These are phyloP conservation scores for Rhodofomes roseus DNA, from an alignment of 1,284 basidiomycete genomes.

Conservation along the genomic window DNA sequence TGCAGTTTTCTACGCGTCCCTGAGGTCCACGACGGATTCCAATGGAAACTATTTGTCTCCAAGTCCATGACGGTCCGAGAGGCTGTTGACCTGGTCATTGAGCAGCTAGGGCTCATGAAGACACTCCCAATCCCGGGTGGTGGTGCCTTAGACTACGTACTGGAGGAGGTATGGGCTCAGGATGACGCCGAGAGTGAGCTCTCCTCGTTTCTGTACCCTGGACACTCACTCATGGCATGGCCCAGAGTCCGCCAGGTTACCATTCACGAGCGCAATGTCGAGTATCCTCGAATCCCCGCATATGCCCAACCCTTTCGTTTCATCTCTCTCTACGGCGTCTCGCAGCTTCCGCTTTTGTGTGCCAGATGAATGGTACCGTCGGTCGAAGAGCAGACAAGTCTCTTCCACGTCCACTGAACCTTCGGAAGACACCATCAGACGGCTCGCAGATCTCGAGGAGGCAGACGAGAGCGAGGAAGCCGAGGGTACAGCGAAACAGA, in stretches of 20 bases:
- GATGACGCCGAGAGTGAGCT: conserved; percentile 47
- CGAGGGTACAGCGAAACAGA: conserved; percentile 64
- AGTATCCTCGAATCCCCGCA: conserved; percentile 41
- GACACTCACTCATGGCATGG: neutral
- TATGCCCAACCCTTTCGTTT: conserved; percentile 33
- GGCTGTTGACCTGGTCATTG: conserved; percentile 49
- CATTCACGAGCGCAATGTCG: conserved; percentile 17
- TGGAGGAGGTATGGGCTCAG: conserved; percentile 62
- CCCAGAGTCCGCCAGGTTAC: conserved; percentile 21
- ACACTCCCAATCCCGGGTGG: conserved; percentile 57
- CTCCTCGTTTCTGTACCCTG: neutral
- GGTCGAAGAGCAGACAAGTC: conserved; percentile 52
- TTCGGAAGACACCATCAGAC: conserved; percentile 47
- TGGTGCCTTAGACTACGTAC: conserved; percentile 58
- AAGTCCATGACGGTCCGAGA: conserved; percentile 48
- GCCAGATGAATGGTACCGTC: conserved; percentile 77
- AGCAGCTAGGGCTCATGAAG: conserved; percentile 69
- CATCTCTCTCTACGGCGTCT: conserved; percentile 28
- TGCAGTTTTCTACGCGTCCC: conserved; percentile 70
- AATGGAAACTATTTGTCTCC: conserved; percentile 62
- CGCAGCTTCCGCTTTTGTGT: conserved; percentile 59
- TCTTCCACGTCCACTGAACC: conserved; percentile 44
- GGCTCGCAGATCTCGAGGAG: conserved; percentile 48
- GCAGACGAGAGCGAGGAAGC: conserved; percentile 46
- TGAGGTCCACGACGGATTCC: conserved; percentile 72